Evolutionary conservation across 352 stramenopile species (phyloP), one percentile per base, ranked within the genome.

Genomic region (Globisporangium sylvaticum): DNA sequence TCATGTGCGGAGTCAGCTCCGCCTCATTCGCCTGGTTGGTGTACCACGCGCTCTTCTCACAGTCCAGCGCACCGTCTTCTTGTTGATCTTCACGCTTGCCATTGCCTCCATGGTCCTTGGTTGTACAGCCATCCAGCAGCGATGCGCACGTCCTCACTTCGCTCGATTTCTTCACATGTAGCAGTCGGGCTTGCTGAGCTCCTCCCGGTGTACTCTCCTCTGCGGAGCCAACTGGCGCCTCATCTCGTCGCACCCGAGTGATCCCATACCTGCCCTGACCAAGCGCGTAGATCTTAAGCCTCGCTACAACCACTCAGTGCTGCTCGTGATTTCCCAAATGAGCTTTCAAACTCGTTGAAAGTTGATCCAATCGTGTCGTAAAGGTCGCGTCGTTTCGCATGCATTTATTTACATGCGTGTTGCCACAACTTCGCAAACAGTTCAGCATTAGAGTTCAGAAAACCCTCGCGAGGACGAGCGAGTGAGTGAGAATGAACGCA

Each of bases 1-100:
- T 83, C 15, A 73, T 59, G n/a, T 77, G 64, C 48, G 77, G 68
- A 65, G 75, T 73, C 32, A 75, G 68, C 24, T 87, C 80, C 6
- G 63, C 72, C 22, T 81, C 75, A 8, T 34, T 78, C 44, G 18
- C 72, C 65, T 75, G 69, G 52, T 81, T 76, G 8, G 22, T 32
- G n/a, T 60, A 34, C 29, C 31, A 48, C 4, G 27, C 20, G 31
- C 29, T 60, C 55, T 24, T 46, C 24, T 59, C 54, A 9, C 34
- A 62, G 12, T 50, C 18, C 15, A 50, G 5, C 42, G 27, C 34
- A 8, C 25, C 25, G 9, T 44, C 58, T 32, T 55, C 67, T 20
- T 63, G 50, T 12, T 62, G 46, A 39, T 8, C 9, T 5, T n/a
- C 55, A 8, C 24, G 15, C n/a, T 50, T 6, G 18, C 18, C n/a